Conservation (phyloP, 2,329 filamentous ascomycete species). For the Daldinia eschscholtzii region DNA sequence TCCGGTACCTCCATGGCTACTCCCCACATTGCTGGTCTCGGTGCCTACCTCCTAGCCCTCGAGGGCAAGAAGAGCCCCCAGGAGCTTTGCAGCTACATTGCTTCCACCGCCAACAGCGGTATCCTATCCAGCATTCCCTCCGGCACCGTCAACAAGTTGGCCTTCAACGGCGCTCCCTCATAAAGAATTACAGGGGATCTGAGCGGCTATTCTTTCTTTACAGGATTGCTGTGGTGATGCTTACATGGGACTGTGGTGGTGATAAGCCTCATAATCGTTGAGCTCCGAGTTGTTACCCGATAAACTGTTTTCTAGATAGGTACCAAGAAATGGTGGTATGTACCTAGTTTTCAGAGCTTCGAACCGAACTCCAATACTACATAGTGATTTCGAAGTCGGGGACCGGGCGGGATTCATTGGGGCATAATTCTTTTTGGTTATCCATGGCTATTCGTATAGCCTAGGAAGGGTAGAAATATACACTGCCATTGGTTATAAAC, state of each 20-base stretch:
- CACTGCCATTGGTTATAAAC: slow-evolving; percentile 14
- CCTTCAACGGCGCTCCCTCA: slow-evolving; percentile 51
- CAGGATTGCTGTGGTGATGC: neutral
- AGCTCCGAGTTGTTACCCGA: neutral
- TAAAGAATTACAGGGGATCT: neutral
- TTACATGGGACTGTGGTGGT: neutral
- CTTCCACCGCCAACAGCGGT: slow-evolving; percentile 56
- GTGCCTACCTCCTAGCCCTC: slow-evolving; percentile 66
- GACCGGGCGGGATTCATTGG: slow-evolving; percentile 7
- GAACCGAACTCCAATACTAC: slow-evolving; percentile 4
- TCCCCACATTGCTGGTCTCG: slow-evolving; percentile 72
- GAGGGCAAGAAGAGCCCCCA: slow-evolving; percentile 58
- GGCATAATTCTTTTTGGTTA: slow-evolving; percentile 8
- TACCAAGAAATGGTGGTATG: neutral
- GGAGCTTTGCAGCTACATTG: slow-evolving; percentile 59
- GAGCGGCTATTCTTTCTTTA: neutral
- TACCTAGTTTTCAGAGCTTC: slow-evolving; percentile 3
- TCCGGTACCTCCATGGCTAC: slow-evolving; percentile 73
- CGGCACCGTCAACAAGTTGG: slow-evolving; percentile 54
- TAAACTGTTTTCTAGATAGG: neutral
- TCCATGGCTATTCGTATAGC: slow-evolving; percentile 38
- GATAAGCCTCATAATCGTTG: slow-evolving; percentile 8
- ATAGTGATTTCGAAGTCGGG: slow-evolving; percentile 18
- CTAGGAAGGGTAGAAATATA: slow-evolving; percentile 34
- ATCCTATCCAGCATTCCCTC: slow-evolving; percentile 55